These are phyloP conservation scores for Umbelopsis sp. DNA, from an alignment of 371 early-diverging fungal genomes.

Conservation along the genomic window DNA sequence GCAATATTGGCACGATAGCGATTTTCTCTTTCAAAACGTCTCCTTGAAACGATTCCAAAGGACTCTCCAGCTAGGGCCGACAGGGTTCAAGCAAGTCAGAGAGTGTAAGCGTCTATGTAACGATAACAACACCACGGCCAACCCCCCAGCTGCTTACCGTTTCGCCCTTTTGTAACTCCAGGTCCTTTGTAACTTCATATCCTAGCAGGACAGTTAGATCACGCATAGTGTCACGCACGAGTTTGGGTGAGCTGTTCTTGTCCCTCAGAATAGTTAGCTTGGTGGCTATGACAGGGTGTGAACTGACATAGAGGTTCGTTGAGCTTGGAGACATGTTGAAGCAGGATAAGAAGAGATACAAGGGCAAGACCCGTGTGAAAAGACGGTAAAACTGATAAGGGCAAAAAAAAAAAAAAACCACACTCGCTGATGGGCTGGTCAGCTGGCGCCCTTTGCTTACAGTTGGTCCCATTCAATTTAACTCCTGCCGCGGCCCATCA, in stretches of 20 bases:
- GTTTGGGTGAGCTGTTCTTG: slow-evolving; percentile 55
- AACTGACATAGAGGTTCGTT: slow-evolving; percentile 39
- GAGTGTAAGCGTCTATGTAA: slow-evolving; percentile 22
- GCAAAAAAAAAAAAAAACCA: not conserved
- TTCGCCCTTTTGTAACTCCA: slow-evolving; percentile 46
- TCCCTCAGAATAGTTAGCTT: slow-evolving; percentile 77
- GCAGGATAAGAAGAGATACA: slow-evolving; percentile 29
- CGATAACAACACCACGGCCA: not conserved
- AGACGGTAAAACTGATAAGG: slow-evolving; percentile 22
- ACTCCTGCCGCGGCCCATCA: not conserved
- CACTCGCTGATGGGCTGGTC: not conserved
- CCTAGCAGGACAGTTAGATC: slow-evolving; percentile 68
- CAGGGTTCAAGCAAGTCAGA: slow-evolving; percentile 14
- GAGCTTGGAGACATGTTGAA: slow-evolving; percentile 22
- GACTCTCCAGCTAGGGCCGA: slow-evolving; percentile 43
- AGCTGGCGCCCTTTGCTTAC: not conserved
- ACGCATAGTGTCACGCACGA: slow-evolving; percentile 67
- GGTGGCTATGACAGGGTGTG: slow-evolving; percentile 72
- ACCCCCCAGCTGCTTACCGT: slow-evolving; percentile 29
- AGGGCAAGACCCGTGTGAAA: slow-evolving; percentile 19
- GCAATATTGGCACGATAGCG: slow-evolving; percentile 83
- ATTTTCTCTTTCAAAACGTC: slow-evolving; percentile 56
- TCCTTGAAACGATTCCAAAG: slow-evolving; percentile 54
- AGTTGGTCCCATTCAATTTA: not conserved
- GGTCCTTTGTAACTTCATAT: slow-evolving; percentile 69